A percentile compares a stretch with the other conserved stretches of the same genome.
phyloP scores from a whole-genome alignment of 768 basidiomycete genomes.

The Collybiopsis confluens region DNA sequence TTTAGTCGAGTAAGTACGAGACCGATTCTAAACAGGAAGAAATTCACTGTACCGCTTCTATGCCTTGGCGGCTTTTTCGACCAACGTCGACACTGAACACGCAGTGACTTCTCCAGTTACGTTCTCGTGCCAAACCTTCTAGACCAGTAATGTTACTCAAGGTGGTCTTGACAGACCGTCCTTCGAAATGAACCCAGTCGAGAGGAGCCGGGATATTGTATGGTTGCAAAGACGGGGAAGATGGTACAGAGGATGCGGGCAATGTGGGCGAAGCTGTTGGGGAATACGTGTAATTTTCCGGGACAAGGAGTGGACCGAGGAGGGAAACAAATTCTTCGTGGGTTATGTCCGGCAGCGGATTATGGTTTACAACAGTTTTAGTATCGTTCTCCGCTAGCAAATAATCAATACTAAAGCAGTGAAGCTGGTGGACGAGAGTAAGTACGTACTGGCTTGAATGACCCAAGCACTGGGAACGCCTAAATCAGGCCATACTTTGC shows the following conservation, averaged over 20 bases:
- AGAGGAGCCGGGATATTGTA: constrained; percentile 68
- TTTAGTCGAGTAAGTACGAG: constrained; percentile 2
- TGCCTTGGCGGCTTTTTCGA: constrained; percentile 67
- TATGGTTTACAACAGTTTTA: constrained; percentile 79
- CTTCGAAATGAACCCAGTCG: constrained; percentile 86
- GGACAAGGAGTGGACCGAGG: constrained; percentile 75
- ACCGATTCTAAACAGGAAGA: constrained; percentile 5
- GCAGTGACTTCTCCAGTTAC: constrained; percentile 79
- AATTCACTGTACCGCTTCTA: constrained; percentile 62
- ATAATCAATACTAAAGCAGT: background rate
- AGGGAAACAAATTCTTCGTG: constrained; percentile 83
- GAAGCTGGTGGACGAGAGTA: background rate
- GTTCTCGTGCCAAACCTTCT: constrained; percentile 77
- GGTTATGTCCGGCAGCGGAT: constrained; percentile 80
- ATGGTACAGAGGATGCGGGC: constrained; percentile 15
- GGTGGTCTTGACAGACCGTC: constrained; percentile 75
- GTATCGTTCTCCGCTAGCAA: constrained; percentile 49
- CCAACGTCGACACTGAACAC: constrained; percentile 81
- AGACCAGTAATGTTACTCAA: constrained; percentile 73
- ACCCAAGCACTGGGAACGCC: constrained; percentile 84
- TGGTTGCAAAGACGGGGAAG: constrained; percentile 3
- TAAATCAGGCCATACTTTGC: constrained; percentile 67
- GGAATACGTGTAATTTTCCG: constrained; percentile 54
- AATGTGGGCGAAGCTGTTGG: constrained; percentile 19
- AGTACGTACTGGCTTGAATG: constrained; percentile 57